These are phyloP conservation scores for Ceratocystis cacaofunesta DNA, from an alignment of 2,329 filamentous ascomycete species.

Conservation along the genomic window DNA sequence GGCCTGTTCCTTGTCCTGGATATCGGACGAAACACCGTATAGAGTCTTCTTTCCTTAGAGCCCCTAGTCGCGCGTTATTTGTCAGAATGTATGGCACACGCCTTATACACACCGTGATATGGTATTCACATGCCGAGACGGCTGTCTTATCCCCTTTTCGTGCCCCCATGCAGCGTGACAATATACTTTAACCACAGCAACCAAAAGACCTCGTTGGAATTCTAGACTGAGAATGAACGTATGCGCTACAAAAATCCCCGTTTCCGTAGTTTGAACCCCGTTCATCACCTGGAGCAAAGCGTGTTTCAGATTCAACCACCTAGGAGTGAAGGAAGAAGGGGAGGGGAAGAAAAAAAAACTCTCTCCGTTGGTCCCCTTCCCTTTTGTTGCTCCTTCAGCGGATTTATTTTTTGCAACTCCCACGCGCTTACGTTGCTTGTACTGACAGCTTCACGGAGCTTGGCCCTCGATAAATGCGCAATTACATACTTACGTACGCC, in stretches of 20 bases:
- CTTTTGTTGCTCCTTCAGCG: background rate
- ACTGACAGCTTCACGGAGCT: background rate
- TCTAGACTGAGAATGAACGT: background rate
- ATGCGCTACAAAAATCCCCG: background rate
- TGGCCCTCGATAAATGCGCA: background rate
- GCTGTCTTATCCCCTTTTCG: background rate
- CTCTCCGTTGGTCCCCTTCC: background rate
- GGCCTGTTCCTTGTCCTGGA: background rate
- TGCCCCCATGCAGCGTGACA: background rate
- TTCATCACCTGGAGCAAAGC: background rate
- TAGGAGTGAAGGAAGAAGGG: background rate
- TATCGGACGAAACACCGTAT: slow-evolving; percentile 1
- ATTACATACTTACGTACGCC: background rate
- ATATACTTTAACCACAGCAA: background rate
- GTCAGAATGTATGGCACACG: background rate
- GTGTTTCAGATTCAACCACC: slow-evolving; percentile 1
- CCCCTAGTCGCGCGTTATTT: background rate
- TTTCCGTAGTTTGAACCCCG: background rate
- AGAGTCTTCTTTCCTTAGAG: background rate
- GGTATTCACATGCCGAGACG: background rate
- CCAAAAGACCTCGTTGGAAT: background rate
- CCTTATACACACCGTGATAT: background rate
- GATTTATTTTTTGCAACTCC: background rate
- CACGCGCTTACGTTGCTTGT: background rate
- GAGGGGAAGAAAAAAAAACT: background rate